Evolutionary conservation across 306 rosid genomes (phyloP).

Genomic region (Prunus mume): DNA sequence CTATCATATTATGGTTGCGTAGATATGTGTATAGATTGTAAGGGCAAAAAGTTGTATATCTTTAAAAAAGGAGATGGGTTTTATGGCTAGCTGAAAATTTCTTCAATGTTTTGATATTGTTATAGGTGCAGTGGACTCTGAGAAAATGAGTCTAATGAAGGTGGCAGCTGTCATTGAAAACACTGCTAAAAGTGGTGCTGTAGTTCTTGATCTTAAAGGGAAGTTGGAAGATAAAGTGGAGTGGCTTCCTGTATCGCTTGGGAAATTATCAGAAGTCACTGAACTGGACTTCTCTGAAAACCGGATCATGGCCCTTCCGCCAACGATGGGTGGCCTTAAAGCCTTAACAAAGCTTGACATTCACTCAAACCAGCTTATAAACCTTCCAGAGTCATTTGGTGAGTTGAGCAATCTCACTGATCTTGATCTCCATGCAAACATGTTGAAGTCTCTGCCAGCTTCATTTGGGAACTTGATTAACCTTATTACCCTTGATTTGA

Average conservation of each 20-base stretch:
- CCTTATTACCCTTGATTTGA: constrained; percentile 67
- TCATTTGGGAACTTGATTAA: constrained; percentile 62
- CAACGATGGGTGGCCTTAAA: constrained; percentile 57
- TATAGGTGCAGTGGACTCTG: constrained; percentile 48
- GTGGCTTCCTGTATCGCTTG: constrained; percentile 85
- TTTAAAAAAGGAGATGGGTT: neutral
- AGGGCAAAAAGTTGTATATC: neutral
- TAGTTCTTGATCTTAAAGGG: constrained; percentile 70
- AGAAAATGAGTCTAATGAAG: constrained; percentile 75
- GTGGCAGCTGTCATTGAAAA: constrained; percentile 79
- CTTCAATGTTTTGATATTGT: constrained; percentile 7
- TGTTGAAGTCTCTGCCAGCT: constrained; percentile 68
- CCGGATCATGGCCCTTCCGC: constrained; percentile 83
- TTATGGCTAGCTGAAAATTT: neutral
- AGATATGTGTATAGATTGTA: neutral
- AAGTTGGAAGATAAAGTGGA: constrained; percentile 74
- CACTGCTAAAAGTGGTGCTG: constrained; percentile 51
- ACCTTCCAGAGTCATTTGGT: constrained; percentile 83
- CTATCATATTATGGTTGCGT: neutral
- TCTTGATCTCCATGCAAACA: constrained; percentile 75
- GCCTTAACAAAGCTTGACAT: constrained; percentile 75
- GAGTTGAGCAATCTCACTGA: constrained; percentile 68
- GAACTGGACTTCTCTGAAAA: constrained; percentile 79
- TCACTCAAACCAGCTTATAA: constrained; percentile 81
- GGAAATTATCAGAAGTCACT: constrained; percentile 63